Conservation (phyloP, 2,329 filamentous ascomycete genomes). For the Colletotrichum navitas region DNA sequence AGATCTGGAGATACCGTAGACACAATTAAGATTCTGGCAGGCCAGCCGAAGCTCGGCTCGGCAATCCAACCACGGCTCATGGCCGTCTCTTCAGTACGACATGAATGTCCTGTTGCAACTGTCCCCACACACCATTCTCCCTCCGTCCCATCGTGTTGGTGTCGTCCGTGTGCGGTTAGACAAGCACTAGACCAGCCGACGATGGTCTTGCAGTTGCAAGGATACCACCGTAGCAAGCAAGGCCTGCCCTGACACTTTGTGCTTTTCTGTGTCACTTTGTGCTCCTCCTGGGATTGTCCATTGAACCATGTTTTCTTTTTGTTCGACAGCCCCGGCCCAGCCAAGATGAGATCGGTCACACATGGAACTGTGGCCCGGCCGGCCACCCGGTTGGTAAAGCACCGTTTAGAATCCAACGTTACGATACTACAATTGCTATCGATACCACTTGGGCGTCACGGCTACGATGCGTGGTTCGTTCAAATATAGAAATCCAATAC, state of each 20-base stretch:
- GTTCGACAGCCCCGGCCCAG: slow-evolving; percentile 26
- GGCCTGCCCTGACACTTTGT: slow-evolving; percentile 12
- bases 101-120: slow-evolving; percentile 13
- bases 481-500: not conserved
- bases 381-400: slow-evolving; percentile 18
- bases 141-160: slow-evolving; percentile 31
- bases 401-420: not conserved
- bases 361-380: slow-evolving; percentile 10
- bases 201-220: slow-evolving; percentile 5
- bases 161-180: slow-evolving; percentile 28
- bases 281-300: slow-evolving; percentile 8
- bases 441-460: not conserved
- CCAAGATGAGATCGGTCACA: slow-evolving; percentile 23
- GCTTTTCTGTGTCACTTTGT: slow-evolving; percentile 11
- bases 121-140: slow-evolving; percentile 24
- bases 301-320: slow-evolving; percentile 8
- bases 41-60: slow-evolving; percentile 18
- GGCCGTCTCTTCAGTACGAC: slow-evolving; percentile 23
- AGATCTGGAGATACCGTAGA: slow-evolving; percentile 27
- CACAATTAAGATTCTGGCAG: slow-evolving; percentile 30
- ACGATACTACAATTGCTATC: not conserved
- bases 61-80: slow-evolving; percentile 14
- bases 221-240: slow-evolving; percentile 16
- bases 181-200: slow-evolving; percentile 3
- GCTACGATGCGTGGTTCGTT: not conserved